Evolutionary conservation across 305 asterid species (phyloP), one percentile per base, ranked within the genome.

Genomic region (Fraxinus nigra): DNA sequence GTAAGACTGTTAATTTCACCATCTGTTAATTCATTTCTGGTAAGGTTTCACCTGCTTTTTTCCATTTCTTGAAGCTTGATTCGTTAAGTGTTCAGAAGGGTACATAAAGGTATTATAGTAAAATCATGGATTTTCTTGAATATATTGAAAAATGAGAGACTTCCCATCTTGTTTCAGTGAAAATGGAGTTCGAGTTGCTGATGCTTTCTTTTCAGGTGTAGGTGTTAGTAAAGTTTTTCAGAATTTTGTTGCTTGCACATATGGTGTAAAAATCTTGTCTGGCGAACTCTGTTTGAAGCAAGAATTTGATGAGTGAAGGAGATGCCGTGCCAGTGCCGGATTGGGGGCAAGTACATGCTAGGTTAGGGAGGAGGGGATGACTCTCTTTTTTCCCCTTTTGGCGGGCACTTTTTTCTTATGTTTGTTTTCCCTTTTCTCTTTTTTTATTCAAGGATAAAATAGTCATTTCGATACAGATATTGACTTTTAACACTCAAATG

Each of bases 91-190:
- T 61, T 20, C 72, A 20, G 24, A 18, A 59, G 69, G 69, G 28
- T 18, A 4, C 74, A 28, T 67, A 67, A 67, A 67, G 35, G 14
- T 8, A 30, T 28, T 18, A 11, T 3, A 30, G 33, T 28, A 30
- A 69, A 32, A 30, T 30, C 38, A 14, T 69, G 75, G 38, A 69
- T 69, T 13, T 69, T 69, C 38, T 13, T 32, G 22, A 30, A 30
- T 30, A 28, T 4, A 69, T 28, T 30, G 75, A 32, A 30, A 30
- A 69, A 69, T 69, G 75, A 30, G 38, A 7, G 75, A 69, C 20
- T 69, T 69, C 9, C 75, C 75, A 69, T 69, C 75, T 69, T 69
- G 75, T 69, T 69, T 69, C n/a, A 22, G 75, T 30, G 75, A 69
- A 69, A 69, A 69, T 14, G 75, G 75, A 69, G 38, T 69, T 28